phyloP scores from a whole-genome alignment of 2,329 filamentous ascomycete species.

The Lachnellula cervina region DNA sequence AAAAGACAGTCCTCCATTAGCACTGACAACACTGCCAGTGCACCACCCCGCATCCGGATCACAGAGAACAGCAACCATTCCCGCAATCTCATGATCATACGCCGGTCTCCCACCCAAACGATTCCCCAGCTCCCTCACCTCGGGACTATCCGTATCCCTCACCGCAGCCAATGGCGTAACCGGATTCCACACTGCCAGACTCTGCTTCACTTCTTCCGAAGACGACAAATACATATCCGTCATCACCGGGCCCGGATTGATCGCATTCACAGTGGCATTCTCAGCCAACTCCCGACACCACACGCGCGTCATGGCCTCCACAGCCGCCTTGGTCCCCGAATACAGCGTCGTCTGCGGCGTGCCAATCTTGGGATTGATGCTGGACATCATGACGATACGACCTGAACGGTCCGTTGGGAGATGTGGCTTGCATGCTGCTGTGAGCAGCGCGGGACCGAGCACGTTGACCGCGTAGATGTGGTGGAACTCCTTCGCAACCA shows the following conservation, averaged over 20 bases:
- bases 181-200: constrained; percentile 55
- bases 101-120: constrained; percentile 51
- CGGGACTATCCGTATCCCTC: constrained; percentile 54
- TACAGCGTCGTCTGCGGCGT: constrained; percentile 54
- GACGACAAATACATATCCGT: constrained; percentile 54
- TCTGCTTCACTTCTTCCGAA: constrained; percentile 38
- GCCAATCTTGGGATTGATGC: constrained; percentile 52
- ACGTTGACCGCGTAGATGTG: constrained; percentile 74
- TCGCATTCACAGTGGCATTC: constrained; percentile 51
- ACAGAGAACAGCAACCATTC: constrained; percentile 69
- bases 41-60: constrained; percentile 64
- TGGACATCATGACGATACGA: constrained; percentile 56
- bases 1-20: constrained; percentile 69
- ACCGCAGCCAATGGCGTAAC: constrained; percentile 60
- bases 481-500: constrained; percentile 60
- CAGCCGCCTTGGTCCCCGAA: constrained; percentile 57
- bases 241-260: constrained; percentile 56
- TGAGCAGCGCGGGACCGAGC: constrained; percentile 69
- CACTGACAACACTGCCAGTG: constrained; percentile 71
- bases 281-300: constrained; percentile 42
- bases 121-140: constrained; percentile 52
- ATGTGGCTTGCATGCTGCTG: constrained; percentile 64
- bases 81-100: constrained; percentile 65
- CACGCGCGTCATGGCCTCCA: constrained; percentile 58
- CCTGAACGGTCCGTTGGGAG: constrained; percentile 63